phyloP scores from a whole-genome alignment of 2,329 filamentous ascomycete genomes.

The Paraphoma chrysanthemicola region DNA sequence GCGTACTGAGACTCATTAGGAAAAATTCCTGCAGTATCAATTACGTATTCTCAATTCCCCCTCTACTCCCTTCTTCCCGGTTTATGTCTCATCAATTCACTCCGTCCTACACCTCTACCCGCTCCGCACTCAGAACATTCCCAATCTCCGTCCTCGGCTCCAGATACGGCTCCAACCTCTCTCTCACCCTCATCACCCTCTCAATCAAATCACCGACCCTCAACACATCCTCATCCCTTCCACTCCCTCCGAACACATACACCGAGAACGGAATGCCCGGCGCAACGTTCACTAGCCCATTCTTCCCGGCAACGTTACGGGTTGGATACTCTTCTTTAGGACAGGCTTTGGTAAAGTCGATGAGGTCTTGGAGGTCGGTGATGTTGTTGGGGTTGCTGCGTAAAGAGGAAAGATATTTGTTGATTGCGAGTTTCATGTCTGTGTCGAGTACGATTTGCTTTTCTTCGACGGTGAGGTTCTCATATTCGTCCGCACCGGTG shows the following conservation, averaged over 20 bases:
- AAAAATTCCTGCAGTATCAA: too few relatives aligned
- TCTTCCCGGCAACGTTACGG: constrained; percentile 55
- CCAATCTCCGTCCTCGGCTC: neutral
- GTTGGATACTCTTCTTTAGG: constrained; percentile 63
- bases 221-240: constrained; percentile 9
- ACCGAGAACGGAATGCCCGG: constrained; percentile 55
- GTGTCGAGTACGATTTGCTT: constrained; percentile 55
- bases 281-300: constrained; percentile 56
- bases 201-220: constrained; percentile 12
- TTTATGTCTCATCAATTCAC: too few relatives aligned
- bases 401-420: constrained; percentile 62
- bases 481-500: constrained; percentile 46
- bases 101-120: too few relatives aligned
- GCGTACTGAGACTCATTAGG: too few relatives aligned
- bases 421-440: constrained; percentile 64
- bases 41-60: too few relatives aligned
- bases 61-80: too few relatives aligned
- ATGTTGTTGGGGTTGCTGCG: constrained; percentile 63
- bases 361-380: constrained; percentile 57
- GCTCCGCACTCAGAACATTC: too few relatives aligned
- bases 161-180: constrained; percentile 7
- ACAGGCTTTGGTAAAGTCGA: constrained; percentile 60
- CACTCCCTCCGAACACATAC: constrained; percentile 11
- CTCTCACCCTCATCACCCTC: neutral
- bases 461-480: constrained; percentile 48